Conservation (phyloP, 768 basidiomycete species). For the Leucogyrophana mollusca region DNA sequence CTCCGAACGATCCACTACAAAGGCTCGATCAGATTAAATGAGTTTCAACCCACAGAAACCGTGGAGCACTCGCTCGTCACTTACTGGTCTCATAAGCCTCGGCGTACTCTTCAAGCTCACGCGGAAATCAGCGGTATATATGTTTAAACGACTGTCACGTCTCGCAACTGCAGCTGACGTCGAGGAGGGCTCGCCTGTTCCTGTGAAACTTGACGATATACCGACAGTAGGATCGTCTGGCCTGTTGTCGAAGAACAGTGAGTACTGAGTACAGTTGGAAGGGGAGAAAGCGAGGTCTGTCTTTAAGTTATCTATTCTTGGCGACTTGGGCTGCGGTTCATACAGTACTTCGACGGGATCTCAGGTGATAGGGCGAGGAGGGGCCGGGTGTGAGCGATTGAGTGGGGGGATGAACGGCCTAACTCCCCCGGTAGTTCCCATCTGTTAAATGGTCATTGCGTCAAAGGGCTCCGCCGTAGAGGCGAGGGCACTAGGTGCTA, state of each 20-base stretch:
- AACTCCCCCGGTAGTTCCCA: too few species aligned
- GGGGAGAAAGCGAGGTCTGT: constrained; percentile 59
- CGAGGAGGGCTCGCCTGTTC: too few species aligned
- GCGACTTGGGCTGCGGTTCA: neutral
- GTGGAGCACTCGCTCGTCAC: constrained; percentile 2
- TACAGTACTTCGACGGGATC: constrained; percentile 83
- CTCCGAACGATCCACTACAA: too few species aligned
- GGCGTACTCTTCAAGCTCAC: too few species aligned
- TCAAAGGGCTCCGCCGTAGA: constrained; percentile 63
- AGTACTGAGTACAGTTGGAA: constrained; percentile 86
- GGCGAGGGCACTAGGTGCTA: constrained; percentile 51
- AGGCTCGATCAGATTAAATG: too few species aligned
- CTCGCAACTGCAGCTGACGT: too few species aligned
- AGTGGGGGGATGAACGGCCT: too few species aligned
- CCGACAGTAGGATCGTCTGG: constrained; percentile 27
- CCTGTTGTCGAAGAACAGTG: constrained; percentile 65
- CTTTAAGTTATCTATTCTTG: constrained; percentile 18
- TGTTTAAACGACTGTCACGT: too few species aligned
- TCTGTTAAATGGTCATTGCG: constrained; percentile 85
- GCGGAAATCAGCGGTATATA: too few species aligned
- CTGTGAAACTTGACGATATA: constrained; percentile 21
- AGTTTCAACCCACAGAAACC: too few species aligned
- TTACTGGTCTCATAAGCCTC: neutral
- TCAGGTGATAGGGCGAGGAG: constrained; percentile 79
- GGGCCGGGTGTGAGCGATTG: too few species aligned